A percentile compares a stretch with the other conserved stretches of the same genome.
Evolutionary conservation across 176 grass and related monocot genomes (phyloP).

Genomic region (Miscanthus lutarioriparius): DNA sequence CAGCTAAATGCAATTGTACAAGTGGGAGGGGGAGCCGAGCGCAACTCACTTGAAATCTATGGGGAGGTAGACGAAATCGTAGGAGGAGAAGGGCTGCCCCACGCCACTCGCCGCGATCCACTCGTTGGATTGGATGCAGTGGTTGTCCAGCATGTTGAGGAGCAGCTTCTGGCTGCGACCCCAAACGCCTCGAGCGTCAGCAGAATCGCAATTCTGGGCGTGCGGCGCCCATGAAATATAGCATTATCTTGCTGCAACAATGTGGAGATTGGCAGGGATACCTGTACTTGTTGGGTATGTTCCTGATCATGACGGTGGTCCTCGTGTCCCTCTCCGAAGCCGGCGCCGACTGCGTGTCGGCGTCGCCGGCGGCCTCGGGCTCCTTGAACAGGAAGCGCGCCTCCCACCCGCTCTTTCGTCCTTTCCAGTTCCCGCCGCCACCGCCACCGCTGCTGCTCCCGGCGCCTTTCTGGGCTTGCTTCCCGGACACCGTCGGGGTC

Average conservation of each 20-base stretch:
- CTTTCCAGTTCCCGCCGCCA: slow-evolving; percentile 30
- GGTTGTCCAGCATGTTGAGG: slow-evolving; percentile 94
- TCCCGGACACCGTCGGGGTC: slow-evolving; percentile 24
- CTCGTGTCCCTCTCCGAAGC: slow-evolving; percentile 58
- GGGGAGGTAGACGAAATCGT: slow-evolving; percentile 99
- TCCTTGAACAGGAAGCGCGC: slow-evolving; percentile 87
- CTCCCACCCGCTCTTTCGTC: slow-evolving; percentile 50
- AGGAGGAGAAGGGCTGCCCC: slow-evolving; percentile 70
- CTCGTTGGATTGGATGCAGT: slow-evolving; percentile 91
- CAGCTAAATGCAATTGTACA: neutral
- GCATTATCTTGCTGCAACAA: neutral
- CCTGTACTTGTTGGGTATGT: slow-evolving; percentile 99
- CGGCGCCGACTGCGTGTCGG: neutral
- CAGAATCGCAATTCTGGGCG: slow-evolving; percentile 28
- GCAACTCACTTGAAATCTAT: slow-evolving; percentile 99
- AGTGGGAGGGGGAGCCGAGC: neutral
- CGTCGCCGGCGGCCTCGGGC: slow-evolving; percentile 4
- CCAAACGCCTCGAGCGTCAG: slow-evolving; percentile 29
- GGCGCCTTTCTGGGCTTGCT: slow-evolving; percentile 47
- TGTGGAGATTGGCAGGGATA: slow-evolving; percentile 24
- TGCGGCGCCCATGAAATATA: slow-evolving; percentile 47
- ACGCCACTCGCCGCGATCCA: slow-evolving; percentile 46
- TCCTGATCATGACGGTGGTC: slow-evolving; percentile 98
- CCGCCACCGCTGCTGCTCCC: neutral
- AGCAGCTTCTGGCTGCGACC: slow-evolving; percentile 85